Evolutionary conservation across 106 monocot genomes (phyloP), one percentile per base, ranked within the genome.

Genomic region (Gastrodia elata): DNA sequence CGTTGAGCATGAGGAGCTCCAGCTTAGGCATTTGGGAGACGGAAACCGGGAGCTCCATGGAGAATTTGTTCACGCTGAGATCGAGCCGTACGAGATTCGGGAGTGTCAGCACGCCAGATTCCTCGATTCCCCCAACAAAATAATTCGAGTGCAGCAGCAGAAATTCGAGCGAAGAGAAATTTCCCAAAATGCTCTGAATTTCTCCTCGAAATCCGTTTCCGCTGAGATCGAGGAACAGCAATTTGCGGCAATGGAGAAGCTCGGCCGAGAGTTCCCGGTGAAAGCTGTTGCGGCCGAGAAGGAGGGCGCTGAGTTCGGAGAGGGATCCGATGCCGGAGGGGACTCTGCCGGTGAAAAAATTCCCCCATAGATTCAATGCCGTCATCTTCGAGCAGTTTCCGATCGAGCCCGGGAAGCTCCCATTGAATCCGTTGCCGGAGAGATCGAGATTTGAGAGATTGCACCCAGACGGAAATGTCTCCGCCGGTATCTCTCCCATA

Each of bases 221-320:
- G 84, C 87, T 94, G 35, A 91, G 83, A 68, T 94, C 94, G 18
- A 94, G 78, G 65, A 89, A 86, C 4, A 35, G 69, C 9, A 94
- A 77, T 20, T 83, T 78, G 16, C 41, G 25, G 76, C 91, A 94
- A 22, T 80, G 70, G 44, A 87, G 73, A 32, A 94, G 83, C 77
- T 84, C 65, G 6, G 52, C 28, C 0, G 94, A 88, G 48, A 94
- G 77, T 25, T 71, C 68, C 8, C 72, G 43, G 59, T 87, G 77
- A 76, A 94, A 91, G 6, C 38, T 49, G 81, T 94, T 94, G 70
- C 49, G 81, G 5, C 94, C 94, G 34, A 94, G 69, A 34, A 81
- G 76, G 16, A 91, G 77, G 9, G n/a, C 65, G 7, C 78, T 22
- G 40, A 94, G 78, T 65, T 77, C 73, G 7, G 81, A 46, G 27